phyloP scores from a whole-genome alignment of 2,329 filamentous ascomycete species.

The Polytolypa hystricis region DNA sequence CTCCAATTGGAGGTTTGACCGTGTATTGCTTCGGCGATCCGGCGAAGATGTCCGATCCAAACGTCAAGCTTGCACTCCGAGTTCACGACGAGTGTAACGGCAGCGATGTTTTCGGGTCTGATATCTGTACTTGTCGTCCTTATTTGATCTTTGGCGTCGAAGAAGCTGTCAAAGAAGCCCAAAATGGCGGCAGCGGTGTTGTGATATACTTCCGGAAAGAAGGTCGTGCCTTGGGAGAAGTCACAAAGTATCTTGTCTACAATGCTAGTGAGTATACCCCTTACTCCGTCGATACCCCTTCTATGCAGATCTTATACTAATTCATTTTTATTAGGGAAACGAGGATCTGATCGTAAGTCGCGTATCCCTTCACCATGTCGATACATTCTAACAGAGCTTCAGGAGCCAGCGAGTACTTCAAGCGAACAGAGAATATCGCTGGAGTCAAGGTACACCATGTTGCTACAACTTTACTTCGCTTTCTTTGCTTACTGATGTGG shows the following conservation, averaged over 20 bases:
- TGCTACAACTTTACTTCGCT: not conserved
- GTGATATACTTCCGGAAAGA: constrained; percentile 99
- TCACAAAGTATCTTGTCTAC: constrained; percentile 74
- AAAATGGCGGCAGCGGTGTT: constrained; percentile 83
- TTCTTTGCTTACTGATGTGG: constrained; percentile 2
- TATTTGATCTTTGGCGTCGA: constrained; percentile 96
- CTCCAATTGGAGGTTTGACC: constrained; percentile 87
- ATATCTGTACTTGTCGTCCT: constrained; percentile 87
- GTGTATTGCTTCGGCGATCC: constrained; percentile 97
- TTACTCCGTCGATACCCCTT: constrained; percentile 1
- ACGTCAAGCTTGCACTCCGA: constrained; percentile 66
- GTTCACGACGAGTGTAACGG: constrained; percentile 90
- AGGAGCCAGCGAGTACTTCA: constrained; percentile 84
- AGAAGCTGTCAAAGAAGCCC: constrained; percentile 93
- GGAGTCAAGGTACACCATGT: constrained; percentile 58
- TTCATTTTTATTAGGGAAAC: constrained; percentile 20
- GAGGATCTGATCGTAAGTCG: constrained; percentile 19
- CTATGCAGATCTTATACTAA: not conserved
- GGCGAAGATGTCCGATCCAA: constrained; percentile 82
- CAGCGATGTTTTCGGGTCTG: constrained; percentile 92
- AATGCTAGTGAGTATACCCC: constrained; percentile 36
- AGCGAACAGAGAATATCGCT: constrained; percentile 94
- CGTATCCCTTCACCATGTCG: constrained; percentile 33
- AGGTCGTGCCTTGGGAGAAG: constrained; percentile 84
- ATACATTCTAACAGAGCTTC: constrained; percentile 69